Percentiles rank a stretch among this genome's conserved stretches.
These are phyloP conservation scores for Salix arbutifolia DNA, from an alignment of 345 rosid species.

Conservation along the genomic window DNA sequence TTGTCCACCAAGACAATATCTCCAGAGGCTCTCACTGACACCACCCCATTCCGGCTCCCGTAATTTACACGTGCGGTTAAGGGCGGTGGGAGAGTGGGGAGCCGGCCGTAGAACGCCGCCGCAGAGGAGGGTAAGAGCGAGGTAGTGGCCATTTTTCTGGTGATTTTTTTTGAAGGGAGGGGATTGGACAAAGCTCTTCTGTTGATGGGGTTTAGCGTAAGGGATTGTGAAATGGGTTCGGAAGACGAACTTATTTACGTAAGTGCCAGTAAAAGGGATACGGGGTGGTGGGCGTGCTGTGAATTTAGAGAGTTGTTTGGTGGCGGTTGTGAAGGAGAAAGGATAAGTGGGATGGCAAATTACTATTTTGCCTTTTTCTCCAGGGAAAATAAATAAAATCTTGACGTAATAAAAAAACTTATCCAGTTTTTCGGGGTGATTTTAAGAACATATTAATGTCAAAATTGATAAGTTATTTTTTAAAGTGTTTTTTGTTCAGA, in stretches of 20 bases:
- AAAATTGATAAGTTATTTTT: no score
- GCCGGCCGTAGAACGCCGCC: conserved; percentile 56
- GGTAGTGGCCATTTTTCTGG: conserved; percentile 41
- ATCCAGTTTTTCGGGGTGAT: no score
- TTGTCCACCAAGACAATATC: conserved; percentile 73
- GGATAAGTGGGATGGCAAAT: not conserved
- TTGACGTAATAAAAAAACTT: not conserved
- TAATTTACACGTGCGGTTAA: conserved; percentile 28
- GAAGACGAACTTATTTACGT: not conserved
- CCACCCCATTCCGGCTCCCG: conserved; percentile 19
- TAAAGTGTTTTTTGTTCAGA: no score
- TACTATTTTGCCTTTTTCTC: not conserved
- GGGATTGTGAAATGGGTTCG: not conserved
- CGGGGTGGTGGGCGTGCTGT: not conserved
- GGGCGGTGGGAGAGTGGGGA: conserved; percentile 32
- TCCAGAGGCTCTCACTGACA: conserved; percentile 51
- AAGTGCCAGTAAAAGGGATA: not conserved
- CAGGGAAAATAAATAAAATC: not conserved
- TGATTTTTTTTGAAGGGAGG: not conserved
- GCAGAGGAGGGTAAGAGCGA: conserved; percentile 49
- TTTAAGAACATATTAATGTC: no score
- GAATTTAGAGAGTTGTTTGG: not conserved
- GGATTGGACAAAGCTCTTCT: not conserved
- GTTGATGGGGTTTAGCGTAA: not conserved
- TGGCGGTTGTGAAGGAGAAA: not conserved